These are phyloP conservation scores for Gymnopus androsaceus DNA, from an alignment of 1,284 basidiomycete genomes.

Conservation along the genomic window DNA sequence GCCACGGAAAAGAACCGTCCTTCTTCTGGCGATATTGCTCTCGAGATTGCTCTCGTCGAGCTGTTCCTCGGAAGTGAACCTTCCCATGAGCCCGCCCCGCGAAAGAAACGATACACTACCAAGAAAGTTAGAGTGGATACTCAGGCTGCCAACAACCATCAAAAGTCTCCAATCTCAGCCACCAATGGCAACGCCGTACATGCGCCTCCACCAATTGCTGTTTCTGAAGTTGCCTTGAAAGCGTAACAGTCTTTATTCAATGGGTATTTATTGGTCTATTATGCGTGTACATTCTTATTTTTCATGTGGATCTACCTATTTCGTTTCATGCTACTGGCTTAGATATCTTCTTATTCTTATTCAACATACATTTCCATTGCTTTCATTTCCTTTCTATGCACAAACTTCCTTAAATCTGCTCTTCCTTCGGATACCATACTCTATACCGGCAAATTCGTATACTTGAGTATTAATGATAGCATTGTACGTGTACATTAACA, in stretches of 20 bases:
- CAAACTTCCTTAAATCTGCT: neutral
- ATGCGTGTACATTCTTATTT: neutral
- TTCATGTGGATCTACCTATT: neutral
- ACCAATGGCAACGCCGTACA: neutral
- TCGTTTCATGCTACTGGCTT: neutral
- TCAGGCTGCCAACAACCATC: neutral
- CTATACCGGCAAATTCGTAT: neutral
- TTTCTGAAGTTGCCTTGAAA: conserved; percentile 2
- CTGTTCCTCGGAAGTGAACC: conserved; percentile 48
- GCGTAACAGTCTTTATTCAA: conserved; percentile 3
- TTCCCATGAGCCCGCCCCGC: conserved; percentile 9
- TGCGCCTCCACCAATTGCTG: neutral
- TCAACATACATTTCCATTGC: neutral
- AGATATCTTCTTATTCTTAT: neutral
- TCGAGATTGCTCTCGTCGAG: conserved; percentile 52
- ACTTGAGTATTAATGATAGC: neutral
- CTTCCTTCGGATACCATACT: neutral
- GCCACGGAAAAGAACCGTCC: conserved; percentile 24
- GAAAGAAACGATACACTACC: conserved; percentile 19
- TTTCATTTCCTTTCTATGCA: neutral
- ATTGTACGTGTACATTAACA: neutral
- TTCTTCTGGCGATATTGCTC: conserved; percentile 27
- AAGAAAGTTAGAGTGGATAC: conserved; percentile 11
- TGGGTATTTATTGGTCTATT: conserved; percentile 1
- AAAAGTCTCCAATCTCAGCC: neutral